phyloP scores from a whole-genome alignment of 75 land plant genomes.

The Selaginella moellendorffii region DNA sequence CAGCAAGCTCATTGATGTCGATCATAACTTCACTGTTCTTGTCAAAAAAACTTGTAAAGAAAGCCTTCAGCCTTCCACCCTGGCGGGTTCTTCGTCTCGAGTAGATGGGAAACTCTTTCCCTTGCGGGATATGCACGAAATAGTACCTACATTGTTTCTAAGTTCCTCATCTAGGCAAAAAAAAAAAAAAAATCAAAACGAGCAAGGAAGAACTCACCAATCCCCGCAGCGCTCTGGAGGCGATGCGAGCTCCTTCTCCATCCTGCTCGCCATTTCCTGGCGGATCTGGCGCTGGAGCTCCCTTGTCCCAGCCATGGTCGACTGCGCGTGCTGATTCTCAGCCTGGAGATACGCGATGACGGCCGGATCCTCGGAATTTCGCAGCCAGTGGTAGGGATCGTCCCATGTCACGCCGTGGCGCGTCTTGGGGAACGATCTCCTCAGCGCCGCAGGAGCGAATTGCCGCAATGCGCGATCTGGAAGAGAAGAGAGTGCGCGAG shows the following conservation, averaged over 20 bases:
- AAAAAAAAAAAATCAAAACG: background rate
- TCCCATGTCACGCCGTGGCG: conserved; percentile 57
- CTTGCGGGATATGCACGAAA: conserved; percentile 67
- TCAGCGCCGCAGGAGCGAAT: conserved; percentile 53
- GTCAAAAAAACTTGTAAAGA: conserved; percentile 10
- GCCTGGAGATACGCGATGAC: conserved; percentile 28
- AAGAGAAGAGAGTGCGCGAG: no score
- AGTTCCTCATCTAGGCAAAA: background rate
- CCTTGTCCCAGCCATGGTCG: conserved; percentile 55
- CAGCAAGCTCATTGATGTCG: conserved; percentile 75
- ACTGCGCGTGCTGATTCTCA: conserved; percentile 61
- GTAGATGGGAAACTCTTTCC: conserved; percentile 72
- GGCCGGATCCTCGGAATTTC: conserved; percentile 43
- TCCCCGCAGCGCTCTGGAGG: conserved; percentile 82
- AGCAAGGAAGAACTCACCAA: conserved; percentile 33
- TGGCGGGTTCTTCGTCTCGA: conserved; percentile 25
- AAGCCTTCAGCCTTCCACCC: conserved; percentile 15
- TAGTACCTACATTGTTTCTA: conserved; percentile 42
- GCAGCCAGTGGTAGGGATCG: conserved; percentile 90
- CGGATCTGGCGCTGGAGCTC: conserved; percentile 28
- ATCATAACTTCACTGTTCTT: conserved; percentile 50
- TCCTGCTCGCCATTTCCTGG: conserved; percentile 52
- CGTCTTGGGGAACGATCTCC: conserved; percentile 36
- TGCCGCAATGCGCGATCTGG: no score
- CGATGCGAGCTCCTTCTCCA: conserved; percentile 40